Evolutionary conservation across 192 early-diverging fungal genomes (phyloP).

Genomic region (Backusella psychrophila): DNA sequence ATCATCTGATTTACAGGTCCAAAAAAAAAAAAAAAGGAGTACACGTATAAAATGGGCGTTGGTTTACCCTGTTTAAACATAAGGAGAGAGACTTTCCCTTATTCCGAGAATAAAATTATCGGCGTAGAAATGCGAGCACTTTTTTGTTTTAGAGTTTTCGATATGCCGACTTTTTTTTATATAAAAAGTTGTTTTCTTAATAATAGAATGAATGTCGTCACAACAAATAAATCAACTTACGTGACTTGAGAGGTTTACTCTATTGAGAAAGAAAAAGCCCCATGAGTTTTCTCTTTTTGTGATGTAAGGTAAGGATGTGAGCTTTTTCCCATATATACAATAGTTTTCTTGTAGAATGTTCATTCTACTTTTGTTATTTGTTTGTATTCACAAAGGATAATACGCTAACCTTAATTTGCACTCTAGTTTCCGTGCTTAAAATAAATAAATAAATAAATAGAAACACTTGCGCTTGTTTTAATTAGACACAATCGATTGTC

Average conservation of each 20-base stretch:
- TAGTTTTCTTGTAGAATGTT: not conserved
- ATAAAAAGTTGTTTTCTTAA: not conserved
- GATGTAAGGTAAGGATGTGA: not conserved
- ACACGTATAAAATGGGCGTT: not conserved
- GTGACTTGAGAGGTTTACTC: not conserved
- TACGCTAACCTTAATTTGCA: constrained; percentile 1
- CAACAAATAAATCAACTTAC: not conserved
- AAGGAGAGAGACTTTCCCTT: not conserved
- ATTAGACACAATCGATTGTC: not conserved
- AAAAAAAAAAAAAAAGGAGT: not conserved
- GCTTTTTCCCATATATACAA: not conserved
- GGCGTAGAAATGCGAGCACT: not conserved
- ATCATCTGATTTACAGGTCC: not conserved
- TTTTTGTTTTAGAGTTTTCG: not conserved
- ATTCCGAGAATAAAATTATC: not conserved
- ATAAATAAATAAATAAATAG: not conserved
- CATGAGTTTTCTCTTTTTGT: not conserved
- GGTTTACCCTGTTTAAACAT: not conserved
- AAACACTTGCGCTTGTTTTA: not conserved
- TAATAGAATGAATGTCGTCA: not conserved
- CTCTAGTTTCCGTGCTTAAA: not conserved
- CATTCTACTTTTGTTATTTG: not conserved
- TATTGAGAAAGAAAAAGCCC: not conserved
- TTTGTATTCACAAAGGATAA: constrained; percentile 2
- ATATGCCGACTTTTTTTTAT: not conserved